Percentiles rank a stretch among this genome's conserved stretches.
phyloP scores from a whole-genome alignment of 306 rosid species.

The Medicago lupulina region DNA sequence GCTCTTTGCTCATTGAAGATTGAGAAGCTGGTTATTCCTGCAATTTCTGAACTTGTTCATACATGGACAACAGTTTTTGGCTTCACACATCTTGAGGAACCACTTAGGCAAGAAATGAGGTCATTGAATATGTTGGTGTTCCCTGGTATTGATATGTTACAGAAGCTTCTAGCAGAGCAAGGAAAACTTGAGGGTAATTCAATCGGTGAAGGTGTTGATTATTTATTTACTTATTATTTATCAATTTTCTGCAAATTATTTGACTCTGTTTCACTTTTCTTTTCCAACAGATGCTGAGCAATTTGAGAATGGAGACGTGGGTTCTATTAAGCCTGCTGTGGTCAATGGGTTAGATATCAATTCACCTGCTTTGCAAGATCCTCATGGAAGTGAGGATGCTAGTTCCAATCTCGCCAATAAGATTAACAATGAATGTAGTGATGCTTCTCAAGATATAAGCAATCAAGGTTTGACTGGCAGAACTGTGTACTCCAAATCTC shows the following conservation, averaged over 20 bases:
- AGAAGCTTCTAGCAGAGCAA: conserved; percentile 69
- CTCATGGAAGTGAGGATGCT: conserved; percentile 52
- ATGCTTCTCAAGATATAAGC: conserved; percentile 54
- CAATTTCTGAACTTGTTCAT: conserved; percentile 83
- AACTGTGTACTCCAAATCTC: conserved; percentile 45
- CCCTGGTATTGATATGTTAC: conserved; percentile 98
- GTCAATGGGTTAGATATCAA: conserved; percentile 46
- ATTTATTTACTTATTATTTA: conserved; percentile 17
- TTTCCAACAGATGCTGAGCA: conserved; percentile 55
- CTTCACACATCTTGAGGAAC: conserved; percentile 73
- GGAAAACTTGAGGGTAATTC: conserved; percentile 56
- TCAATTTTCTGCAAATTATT: conserved; percentile 17
- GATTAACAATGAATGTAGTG: conserved; percentile 49
- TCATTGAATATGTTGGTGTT: conserved; percentile 88
- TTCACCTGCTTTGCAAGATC: conserved; percentile 54
- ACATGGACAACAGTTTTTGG: conserved; percentile 89
- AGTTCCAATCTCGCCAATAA: conserved; percentile 50
- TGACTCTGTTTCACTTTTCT: conserved; percentile 43
- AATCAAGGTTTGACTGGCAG: conserved; percentile 35
- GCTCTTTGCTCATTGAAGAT: conserved; percentile 79
- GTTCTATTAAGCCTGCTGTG: conserved; percentile 41
- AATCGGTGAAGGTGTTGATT: conserved; percentile 48
- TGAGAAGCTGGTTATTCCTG: conserved; percentile 90
- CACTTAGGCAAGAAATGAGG: conserved; percentile 80
- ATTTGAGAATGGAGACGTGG: conserved; percentile 47